A percentile compares a stretch with the other conserved stretches of the same genome.
phyloP scores from a whole-genome alignment of 768 basidiomycete genomes.

The Podaxis rugospora region DNA sequence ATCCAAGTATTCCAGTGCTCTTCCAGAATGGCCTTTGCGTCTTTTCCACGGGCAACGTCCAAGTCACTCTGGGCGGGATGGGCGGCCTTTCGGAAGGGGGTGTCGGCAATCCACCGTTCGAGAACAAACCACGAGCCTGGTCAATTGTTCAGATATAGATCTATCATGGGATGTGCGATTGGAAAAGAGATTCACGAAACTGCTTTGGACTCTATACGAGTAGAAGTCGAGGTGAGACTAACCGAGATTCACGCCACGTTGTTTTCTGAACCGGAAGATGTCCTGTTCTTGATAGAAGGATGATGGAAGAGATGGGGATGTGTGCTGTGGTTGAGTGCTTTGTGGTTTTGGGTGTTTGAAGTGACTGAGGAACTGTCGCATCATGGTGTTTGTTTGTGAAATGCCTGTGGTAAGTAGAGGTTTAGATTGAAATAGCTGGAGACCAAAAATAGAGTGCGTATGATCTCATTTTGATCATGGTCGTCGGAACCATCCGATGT shows the following conservation, averaged over 20 bases:
- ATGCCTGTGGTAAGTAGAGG: too few relatives aligned
- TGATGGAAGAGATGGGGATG: background rate
- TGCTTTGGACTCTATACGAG: background rate
- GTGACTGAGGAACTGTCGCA: conserved; percentile 2
- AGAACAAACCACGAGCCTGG: conserved; percentile 77
- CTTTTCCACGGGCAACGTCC: conserved; percentile 60
- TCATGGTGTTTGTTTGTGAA: background rate
- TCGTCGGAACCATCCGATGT: too few relatives aligned
- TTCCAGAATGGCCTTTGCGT: conserved; percentile 45
- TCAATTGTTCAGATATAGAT: background rate
- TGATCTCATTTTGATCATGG: too few relatives aligned
- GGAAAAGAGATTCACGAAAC: background rate
- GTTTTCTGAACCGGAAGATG: conserved; percentile 58
- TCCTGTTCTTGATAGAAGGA: conserved; percentile 11
- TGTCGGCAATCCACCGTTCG: conserved; percentile 69
- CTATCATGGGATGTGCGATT: background rate
- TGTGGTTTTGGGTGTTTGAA: background rate
- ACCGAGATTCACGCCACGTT: conserved; percentile 83
- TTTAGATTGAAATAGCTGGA: background rate
- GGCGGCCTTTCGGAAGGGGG: conserved; percentile 50
- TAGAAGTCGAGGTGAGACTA: conserved; percentile 18
- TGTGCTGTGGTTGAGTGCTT: background rate
- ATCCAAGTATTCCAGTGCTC: conserved; percentile 76
- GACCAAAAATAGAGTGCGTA: background rate
- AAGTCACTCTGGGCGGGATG: conserved; percentile 62